Base-by-base conservation (phyloP, 2,329 filamentous ascomycete genomes). In the Akanthomyces uredinophilus region DNA sequence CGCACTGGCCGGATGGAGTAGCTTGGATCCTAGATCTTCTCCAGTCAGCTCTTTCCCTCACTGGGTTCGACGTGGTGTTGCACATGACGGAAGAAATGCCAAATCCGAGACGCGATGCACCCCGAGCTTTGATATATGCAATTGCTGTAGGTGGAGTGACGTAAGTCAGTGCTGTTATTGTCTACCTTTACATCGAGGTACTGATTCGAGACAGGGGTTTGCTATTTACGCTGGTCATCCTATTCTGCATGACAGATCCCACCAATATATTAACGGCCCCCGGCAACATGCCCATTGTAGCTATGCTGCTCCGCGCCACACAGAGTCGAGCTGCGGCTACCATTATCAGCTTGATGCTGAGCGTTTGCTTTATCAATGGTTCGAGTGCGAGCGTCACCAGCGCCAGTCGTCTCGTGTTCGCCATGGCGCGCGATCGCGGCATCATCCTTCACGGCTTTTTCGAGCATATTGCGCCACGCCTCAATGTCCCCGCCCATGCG, bases 1-100 rank as follows among this genome's bases (percentile, higher is more conserved):
- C 75, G 1, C 77, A 77, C 2, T 81, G 78, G 78, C 70, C 73
- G 1, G 75, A 79, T 54, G 79, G 79, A 1, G 69, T 81, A 18
- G 71, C 79, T 0, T 82, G 79, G 79, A 73, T 81, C 16, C 67
- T 81, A 1, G 79, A 79, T 0, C 70, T 81, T 2, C 68, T 81
- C 1, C 79, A 78, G 66, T 75, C 70, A 0, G 71, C 72, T 0
- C 60, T 74, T 74, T 71, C 70, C 18, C 68, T 75, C 4, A 74
- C 72, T 11, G 78, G 76, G 16, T 81, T 79, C 62, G 79, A 81
- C 61, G 78, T 74, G 7, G 74, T 75, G 5, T 66, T 78, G 5
- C 78, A 81, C 58, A 74, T 80, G 71, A 75, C 75, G 7, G 78
- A 81, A 64, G 79, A 80, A 64, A 80, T 81, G 74, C 78, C 77